These are phyloP conservation scores for Artemisia tridentata DNA, from an alignment of 129 eudicot species.

Conservation along the genomic window DNA sequence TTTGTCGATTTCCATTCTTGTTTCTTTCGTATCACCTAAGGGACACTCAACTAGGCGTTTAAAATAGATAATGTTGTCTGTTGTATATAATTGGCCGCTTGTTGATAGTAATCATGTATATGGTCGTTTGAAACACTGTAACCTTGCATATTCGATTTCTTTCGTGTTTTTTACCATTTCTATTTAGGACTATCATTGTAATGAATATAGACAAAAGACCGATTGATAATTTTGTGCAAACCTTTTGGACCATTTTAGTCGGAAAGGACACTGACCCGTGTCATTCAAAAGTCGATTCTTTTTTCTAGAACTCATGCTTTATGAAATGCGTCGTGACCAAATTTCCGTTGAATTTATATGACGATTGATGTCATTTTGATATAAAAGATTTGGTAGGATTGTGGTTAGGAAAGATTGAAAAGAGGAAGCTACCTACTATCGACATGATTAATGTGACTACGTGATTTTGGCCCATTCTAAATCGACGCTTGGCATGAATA, in stretches of 20 bases:
- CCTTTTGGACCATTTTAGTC: too few species aligned
- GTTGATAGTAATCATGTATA: too few species aligned
- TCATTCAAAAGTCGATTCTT: slow-evolving; percentile 6
- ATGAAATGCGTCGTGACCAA: background rate
- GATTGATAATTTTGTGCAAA: too few species aligned
- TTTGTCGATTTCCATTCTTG: slow-evolving; percentile 2
- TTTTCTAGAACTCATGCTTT: background rate
- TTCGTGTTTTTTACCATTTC: too few species aligned
- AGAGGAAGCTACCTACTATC: background rate
- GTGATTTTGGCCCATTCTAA: slow-evolving; percentile 3
- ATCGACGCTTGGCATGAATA: slow-evolving; percentile 32
- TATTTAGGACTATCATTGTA: too few species aligned
- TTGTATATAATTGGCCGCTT: too few species aligned
- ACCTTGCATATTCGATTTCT: too few species aligned
- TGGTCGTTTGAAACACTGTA: too few species aligned
- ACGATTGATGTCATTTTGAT: background rate
- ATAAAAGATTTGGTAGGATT: slow-evolving; percentile 1
- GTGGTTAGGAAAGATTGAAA: slow-evolving; percentile 11
- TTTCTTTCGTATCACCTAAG: background rate
- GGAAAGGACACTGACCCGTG: slow-evolving; percentile 15
- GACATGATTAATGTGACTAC: slow-evolving; percentile 28
- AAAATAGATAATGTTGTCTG: background rate
- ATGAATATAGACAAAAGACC: too few species aligned
- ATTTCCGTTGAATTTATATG: background rate
- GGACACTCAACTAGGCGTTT: background rate